Base-by-base conservation (phyloP, 208 protist species). In the Acanthamoeba triangularis region DNA sequence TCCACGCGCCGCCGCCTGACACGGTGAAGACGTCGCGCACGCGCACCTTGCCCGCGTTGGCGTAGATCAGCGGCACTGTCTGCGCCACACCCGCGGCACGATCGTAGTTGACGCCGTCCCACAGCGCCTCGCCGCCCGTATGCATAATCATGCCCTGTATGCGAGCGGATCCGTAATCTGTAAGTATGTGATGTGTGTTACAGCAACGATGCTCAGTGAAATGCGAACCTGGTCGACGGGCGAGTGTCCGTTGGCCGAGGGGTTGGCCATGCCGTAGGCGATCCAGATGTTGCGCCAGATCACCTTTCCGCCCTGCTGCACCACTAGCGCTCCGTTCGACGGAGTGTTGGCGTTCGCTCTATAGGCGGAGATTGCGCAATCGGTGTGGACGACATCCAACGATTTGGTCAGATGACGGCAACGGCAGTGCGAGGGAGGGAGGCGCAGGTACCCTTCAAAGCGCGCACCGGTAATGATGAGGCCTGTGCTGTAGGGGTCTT, bases 221-320 rank as follows among this genome's bases (percentile, higher is more conserved):
- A 72, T 25, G 10, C 1, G 30, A 14, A 37, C 63, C 63, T 72
- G 63, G n/a, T 72, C 63, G 63, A 37, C 30, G 10, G 63, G 63
- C 7, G 13, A 35, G n/a, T 72, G 63, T 37, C 63, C 63, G n/a
- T 72, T 72, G 1, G 63, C 63, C 3, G 63, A 37, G n/a, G 63
- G 63, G 63, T 72, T 72, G 63, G n/a, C 18, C 63, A 72, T 72
- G 25, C 63, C 63, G 8, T 72, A 72, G 63, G n/a, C 63, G n/a
- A 72, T 23, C 63, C 63, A 72, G 63, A 72, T 72, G 63, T 72
- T 18, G 8, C 63, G 63, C 63, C 63, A 72, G 63, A 72, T 72
- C 6, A 72, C 63, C n/a, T 72, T 72, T 0, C 63, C 63, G 63
- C 63, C 63, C 25, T 30, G 25, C 63, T 72, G 63, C n/a, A 37